A percentile compares a stretch with the other conserved stretches of the same genome.
These are phyloP conservation scores for Hypoxylon sp. DNA, from an alignment of 2,329 filamentous ascomycete genomes.

Conservation along the genomic window DNA sequence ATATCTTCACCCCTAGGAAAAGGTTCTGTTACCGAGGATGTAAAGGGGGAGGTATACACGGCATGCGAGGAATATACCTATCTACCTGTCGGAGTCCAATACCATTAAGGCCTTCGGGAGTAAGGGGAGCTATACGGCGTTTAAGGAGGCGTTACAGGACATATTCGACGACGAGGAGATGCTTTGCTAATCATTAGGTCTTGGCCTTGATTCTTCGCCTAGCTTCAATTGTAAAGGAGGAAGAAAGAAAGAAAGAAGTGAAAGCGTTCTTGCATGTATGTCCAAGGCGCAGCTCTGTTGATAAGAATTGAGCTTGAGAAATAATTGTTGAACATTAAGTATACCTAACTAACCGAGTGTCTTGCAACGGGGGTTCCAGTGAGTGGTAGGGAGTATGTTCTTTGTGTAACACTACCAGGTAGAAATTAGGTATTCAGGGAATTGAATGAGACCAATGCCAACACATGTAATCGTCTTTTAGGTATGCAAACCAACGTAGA, in stretches of 20 bases:
- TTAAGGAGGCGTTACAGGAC: slow-evolving; percentile 16
- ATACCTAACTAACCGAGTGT: no score
- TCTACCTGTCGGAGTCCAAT: slow-evolving; percentile 15
- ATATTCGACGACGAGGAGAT: slow-evolving; percentile 7
- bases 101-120: not conserved
- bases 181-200: not conserved
- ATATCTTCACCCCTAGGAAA: not conserved
- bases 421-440: no score
- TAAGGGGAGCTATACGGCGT: slow-evolving; percentile 1
- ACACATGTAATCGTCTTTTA: no score
- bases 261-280: not conserved
- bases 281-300: slow-evolving; percentile 7
- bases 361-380: not conserved
- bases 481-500: no score
- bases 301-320: slow-evolving; percentile 1
- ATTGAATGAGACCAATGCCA: no score
- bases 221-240: not conserved
- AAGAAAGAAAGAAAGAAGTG: not conserved
- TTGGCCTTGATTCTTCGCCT: not conserved
- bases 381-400: not conserved
- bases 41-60: not conserved
- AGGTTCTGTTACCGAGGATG: not conserved
- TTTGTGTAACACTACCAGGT: no score
- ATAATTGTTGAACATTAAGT: slow-evolving; percentile 16
- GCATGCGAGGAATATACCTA: slow-evolving; percentile 23